phyloP scores from a whole-genome alignment of 2,329 filamentous ascomycete genomes.

The Ceratocystis variospora region DNA sequence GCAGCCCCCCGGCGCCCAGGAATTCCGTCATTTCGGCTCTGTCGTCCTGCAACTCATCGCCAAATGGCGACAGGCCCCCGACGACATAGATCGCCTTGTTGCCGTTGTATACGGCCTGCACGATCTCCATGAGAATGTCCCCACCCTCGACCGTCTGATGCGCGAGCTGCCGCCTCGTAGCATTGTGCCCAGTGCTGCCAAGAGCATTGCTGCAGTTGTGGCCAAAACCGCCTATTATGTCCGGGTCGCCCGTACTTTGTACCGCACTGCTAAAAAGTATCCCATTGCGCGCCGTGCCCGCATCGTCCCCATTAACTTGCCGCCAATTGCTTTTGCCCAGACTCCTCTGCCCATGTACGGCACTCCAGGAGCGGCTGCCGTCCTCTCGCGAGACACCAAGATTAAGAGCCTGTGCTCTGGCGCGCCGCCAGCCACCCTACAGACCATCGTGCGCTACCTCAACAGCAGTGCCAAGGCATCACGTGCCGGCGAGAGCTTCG shows the following conservation, averaged over 20 bases:
- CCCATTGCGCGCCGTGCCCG: constrained; percentile 24
- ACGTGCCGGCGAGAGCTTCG: constrained; percentile 15
- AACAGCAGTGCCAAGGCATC: constrained; percentile 14
- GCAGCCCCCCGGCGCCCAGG: constrained; percentile 7
- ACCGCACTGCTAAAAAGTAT: constrained; percentile 25
- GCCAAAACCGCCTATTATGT: constrained; percentile 18
- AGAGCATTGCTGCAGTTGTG: constrained; percentile 16
- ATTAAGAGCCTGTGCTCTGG: constrained; percentile 15
- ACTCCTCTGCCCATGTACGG: constrained; percentile 12
- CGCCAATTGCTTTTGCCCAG: constrained; percentile 7
- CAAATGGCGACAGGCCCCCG: constrained; percentile 11
- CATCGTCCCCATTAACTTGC: constrained; percentile 25
- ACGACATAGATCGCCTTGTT: constrained; percentile 9
- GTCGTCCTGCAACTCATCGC: constrained; percentile 12
- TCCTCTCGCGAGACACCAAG: constrained; percentile 13
- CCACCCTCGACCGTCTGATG: constrained; percentile 15
- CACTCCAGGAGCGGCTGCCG: neutral
- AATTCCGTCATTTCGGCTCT: constrained; percentile 11
- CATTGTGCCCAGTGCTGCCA: constrained; percentile 16
- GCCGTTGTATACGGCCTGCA: constrained; percentile 12
- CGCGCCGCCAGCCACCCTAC: constrained; percentile 13
- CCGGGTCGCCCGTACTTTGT: constrained; percentile 21
- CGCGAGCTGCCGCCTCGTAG: constrained; percentile 6
- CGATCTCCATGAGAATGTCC: constrained; percentile 3
- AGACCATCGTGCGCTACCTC: constrained; percentile 14